These are phyloP conservation scores for Cercospora berteroae DNA, from an alignment of 2,329 filamentous ascomycete genomes.

Conservation along the genomic window DNA sequence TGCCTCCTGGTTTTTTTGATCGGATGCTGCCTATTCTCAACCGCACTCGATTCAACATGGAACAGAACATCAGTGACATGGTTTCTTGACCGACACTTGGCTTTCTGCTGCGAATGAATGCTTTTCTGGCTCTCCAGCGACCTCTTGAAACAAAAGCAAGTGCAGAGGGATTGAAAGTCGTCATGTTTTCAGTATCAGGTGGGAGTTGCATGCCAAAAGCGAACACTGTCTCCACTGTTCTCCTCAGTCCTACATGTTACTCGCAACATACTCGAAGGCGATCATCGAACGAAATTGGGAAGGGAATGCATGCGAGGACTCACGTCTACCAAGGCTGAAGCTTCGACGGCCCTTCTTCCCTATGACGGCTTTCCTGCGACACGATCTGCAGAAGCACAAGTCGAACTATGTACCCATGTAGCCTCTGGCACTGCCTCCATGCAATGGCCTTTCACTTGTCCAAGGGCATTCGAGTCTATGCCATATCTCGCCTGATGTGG, in stretches of 20 bases:
- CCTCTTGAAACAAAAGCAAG: not conserved
- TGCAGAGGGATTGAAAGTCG: not conserved
- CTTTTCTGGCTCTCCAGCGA: not conserved
- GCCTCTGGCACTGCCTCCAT: not conserved
- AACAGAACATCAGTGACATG: not conserved
- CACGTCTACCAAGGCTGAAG: not conserved
- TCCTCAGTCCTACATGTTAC: not conserved
- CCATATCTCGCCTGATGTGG: not conserved
- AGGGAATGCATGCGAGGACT: not conserved
- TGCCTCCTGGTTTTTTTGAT: not conserved
- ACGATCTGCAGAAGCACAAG: not conserved
- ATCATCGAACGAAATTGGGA: not conserved
- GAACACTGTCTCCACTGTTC: not conserved
- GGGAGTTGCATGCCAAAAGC: not conserved
- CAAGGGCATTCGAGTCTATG: not conserved
- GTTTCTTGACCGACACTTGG: not conserved
- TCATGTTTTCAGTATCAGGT: not conserved
- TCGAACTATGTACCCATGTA: not conserved
- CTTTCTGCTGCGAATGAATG: not conserved
- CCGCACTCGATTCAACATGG: not conserved
- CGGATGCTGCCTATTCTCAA: not conserved
- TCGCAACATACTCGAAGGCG: not conserved
- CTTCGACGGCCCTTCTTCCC: not conserved
- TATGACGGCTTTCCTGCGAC: not conserved
- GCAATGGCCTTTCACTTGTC: not conserved